Conservation (phyloP, 2,329 filamentous ascomycete species). For the Botrytis porri region DNA sequence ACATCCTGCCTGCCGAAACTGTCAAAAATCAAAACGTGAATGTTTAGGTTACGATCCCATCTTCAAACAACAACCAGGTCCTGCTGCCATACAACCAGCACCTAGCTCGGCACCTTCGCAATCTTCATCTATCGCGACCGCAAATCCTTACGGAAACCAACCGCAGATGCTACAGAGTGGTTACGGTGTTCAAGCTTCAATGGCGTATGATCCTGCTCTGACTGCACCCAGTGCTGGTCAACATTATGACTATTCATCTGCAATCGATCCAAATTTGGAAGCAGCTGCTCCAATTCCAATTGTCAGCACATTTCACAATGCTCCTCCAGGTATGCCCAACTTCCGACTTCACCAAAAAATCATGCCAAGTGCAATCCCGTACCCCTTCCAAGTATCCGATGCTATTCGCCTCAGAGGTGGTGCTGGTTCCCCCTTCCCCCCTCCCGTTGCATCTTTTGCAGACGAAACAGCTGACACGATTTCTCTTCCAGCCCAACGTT, state of each 20-base stretch:
- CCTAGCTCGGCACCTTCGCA: conserved; percentile 46
- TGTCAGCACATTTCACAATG: conserved; percentile 26
- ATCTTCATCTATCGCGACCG: conserved; percentile 31
- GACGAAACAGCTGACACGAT: conserved; percentile 45
- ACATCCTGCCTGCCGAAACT: conserved; percentile 88
- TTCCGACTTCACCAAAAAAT: conserved; percentile 36
- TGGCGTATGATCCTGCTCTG: conserved; percentile 30
- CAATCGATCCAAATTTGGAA: conserved; percentile 47
- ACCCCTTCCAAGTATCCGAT: conserved; percentile 40
- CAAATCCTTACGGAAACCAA: conserved; percentile 48
- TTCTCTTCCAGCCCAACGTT: conserved; percentile 54
- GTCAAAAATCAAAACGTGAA: conserved; percentile 83
- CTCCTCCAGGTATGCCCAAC: conserved; percentile 36
- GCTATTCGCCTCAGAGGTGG: conserved; percentile 51
- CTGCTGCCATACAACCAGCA: conserved; percentile 69
- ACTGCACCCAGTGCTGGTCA: conserved; percentile 44
- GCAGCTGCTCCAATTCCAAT: conserved; percentile 39
- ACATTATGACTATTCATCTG: conserved; percentile 52
- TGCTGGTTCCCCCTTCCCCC: conserved; percentile 42
- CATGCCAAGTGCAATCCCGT: conserved; percentile 39
- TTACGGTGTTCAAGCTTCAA: conserved; percentile 10
- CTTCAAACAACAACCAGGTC: conserved; percentile 68
- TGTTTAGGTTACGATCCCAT: conserved; percentile 85
- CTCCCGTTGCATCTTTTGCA: conserved; percentile 35
- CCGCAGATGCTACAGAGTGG: conserved; percentile 44